Base-by-base conservation (phyloP, 1,284 basidiomycete genomes). In the Boletus semigastroideus region DNA sequence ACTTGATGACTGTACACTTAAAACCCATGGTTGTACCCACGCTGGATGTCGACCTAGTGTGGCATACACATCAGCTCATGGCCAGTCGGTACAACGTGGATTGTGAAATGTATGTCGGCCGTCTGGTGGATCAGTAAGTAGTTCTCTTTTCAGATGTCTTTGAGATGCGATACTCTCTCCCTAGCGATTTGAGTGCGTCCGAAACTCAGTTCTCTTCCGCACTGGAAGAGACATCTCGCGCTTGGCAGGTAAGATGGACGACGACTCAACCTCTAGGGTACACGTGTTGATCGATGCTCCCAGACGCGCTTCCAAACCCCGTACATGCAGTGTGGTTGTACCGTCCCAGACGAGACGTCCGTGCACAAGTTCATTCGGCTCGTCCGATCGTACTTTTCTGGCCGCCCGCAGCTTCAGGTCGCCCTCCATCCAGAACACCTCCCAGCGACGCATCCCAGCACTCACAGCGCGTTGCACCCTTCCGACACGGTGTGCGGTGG, bases 291-390 rank as follows among this genome's bases (percentile, higher is more conserved):
- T 28, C 9, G 25, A 30, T 1, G 48, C 27, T 19, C 19, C 36
- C 28, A 77, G 71, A 52, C 62, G 2, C 74, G 76, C 4, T 79
- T 73, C 57, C 63, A 66, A 37, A 62, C 71, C 14, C 53, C 68
- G 7, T 80, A 80, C 58, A 73, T 66, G 31, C 72, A 78, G 50
- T 80, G 78, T 39, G 78, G 78, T 6, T 79, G 78, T 54, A 72
- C 75, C 0, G 48, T 72, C 4, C 72, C 74, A 1, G 74, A 64
- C 8, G 62, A 61, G 41, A 61, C 62, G 17, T 55, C 68, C 4
- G 48, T 62, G 16, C 61, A 71, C 45, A 67, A 60, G 46, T 49
- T 74, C 33, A 49, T 60, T 12, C 67, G 67, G 31, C 55, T 73
- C 13, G 48, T 69, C 37, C 56, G 55, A 22, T 42, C 59, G 19